Base-by-base conservation (phyloP, 2,329 filamentous ascomycete genomes). In the Apiospora hydei region DNA sequence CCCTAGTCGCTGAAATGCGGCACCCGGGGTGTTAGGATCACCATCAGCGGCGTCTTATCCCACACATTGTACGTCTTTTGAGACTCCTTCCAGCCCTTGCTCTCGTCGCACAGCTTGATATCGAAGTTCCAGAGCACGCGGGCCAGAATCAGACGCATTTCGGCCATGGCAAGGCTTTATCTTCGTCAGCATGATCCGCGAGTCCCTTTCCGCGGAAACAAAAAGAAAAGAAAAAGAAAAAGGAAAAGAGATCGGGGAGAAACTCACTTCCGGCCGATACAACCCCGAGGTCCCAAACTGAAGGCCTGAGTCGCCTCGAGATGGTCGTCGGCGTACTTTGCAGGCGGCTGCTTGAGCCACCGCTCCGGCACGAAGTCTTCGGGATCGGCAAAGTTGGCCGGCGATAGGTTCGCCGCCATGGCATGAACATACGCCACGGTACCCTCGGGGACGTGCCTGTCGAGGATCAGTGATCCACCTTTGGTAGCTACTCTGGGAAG, bases 351-450 rank as follows among this genome's bases (percentile, higher is more conserved):
- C 7, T 73, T 75, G n/a, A 84, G 70, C 78, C 80, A 85, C 0
- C 84, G 80, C 71, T 85, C 83, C 0, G 84, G 84, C 14, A 77
- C 75, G 75, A 82, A 86, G 2, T 73, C 74, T 68, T 79, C 70
- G 0, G 84, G 81, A 6, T 83, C 79, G 6, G 77, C 80, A 76
- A 84, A 86, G 69, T 82, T 77, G n/a, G 46, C 30, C 18, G 64
- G 24, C 38, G 64, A 38, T 14, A 13, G 30, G 67, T 44, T 69
- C 41, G 24, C 44, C 13, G 16, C 43, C 67, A 69, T 51, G 13
- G 67, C 41, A 43, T 69, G 47, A 14, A 47, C 38, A 43, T 26
- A 53, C 3, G 51, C 67, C 13, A 67, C n/a, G 14, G 30, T 67
- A 14, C 73, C 75, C 61, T 78, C 76, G 2, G 80, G 75, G 4